Evolutionary conservation across 1,284 basidiomycete genomes (phyloP), one percentile per base, ranked within the genome.

Genomic region (Neolentinus lepideus): DNA sequence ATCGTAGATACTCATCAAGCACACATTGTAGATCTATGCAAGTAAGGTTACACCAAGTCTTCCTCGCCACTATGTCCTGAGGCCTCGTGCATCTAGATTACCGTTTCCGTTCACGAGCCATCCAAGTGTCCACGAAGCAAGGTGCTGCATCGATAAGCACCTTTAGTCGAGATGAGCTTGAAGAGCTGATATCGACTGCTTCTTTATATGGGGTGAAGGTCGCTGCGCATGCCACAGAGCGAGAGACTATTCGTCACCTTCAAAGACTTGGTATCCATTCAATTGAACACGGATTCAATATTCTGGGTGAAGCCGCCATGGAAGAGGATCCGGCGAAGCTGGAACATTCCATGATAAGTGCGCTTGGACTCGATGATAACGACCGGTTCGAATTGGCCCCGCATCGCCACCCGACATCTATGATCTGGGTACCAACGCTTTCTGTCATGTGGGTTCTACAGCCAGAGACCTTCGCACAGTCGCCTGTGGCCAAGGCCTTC

Each of bases 371-470:
- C 6, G 19, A 43, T 43, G 38, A n/a, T 43, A 3, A n/a, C 38
- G 16, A 6, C 16, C 38, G 24, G 10, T 29, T 12, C 24, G 14
- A 6, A 25, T 3, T 16, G 47, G 4, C 16, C 14, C 47, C 27
- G 24, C 22, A 29, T 25, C 47, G 35, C 25, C 12, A 31, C 29
- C 29, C 4, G 35, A 38, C 19, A 19, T 16, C 52, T 33, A 73
- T 75, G 11, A 71, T 67, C 35, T 86, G 80, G 78, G 79, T 83
- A 0, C 84, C 85, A 4, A 88, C 85, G 2, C 73, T 88, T 11
- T 69, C 78, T 1, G 81, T 73, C 3, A 77, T 74, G 61, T 72
- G 81, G 54, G 75, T 71, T 25, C 54, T 67, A 6, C 59, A 52
- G 27, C 58, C 60, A 25, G 66, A 64, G 33, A 47, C 46, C 8